Evolutionary conservation across 2,329 filamentous ascomycete species (phyloP).

Genomic region (Knoxdaviesia capensis): DNA sequence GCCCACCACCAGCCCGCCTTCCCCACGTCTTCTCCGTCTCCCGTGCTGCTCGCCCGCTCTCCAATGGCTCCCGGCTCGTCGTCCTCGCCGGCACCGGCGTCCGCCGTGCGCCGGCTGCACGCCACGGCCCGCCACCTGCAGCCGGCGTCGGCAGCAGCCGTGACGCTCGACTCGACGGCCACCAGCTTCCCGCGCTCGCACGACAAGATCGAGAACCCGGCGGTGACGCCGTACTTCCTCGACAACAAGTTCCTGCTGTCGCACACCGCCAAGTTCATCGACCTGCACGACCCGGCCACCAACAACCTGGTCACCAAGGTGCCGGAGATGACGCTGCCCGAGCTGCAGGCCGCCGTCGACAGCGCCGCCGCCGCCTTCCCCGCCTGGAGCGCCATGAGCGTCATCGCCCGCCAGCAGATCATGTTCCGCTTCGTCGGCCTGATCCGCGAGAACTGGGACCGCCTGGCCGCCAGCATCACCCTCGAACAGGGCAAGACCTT

Average conservation of each 20-base stretch:
- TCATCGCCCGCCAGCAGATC: slow-evolving; percentile 60
- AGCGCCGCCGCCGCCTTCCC: slow-evolving; percentile 60
- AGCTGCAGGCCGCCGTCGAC: slow-evolving; percentile 55
- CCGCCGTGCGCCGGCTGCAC: slow-evolving; percentile 32
- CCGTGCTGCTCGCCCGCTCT: neutral
- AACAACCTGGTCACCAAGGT: slow-evolving; percentile 73
- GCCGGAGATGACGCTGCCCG: slow-evolving; percentile 59
- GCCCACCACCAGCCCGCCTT: neutral
- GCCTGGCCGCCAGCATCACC: slow-evolving; percentile 66
- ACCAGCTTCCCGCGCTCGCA: slow-evolving; percentile 50
- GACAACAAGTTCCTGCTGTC: slow-evolving; percentile 62
- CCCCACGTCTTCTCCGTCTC: neutral
- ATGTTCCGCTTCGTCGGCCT: slow-evolving; percentile 73
- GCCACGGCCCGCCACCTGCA: slow-evolving; percentile 34
- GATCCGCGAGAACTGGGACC: slow-evolving; percentile 71
- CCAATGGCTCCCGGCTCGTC: slow-evolving; percentile 3
- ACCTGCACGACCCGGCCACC: slow-evolving; percentile 64
- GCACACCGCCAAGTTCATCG: slow-evolving; percentile 50
- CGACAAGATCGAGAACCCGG: slow-evolving; percentile 44
- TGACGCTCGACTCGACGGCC: slow-evolving; percentile 31
- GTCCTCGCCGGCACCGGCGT: slow-evolving; percentile 9
- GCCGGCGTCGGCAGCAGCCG: slow-evolving; percentile 15
- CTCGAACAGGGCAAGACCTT: slow-evolving; percentile 81
- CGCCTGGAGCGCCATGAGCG: slow-evolving; percentile 49
- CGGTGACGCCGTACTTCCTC: slow-evolving; percentile 62